Percentiles rank a stretch among this genome's conserved stretches.
phyloP scores from a whole-genome alignment of 768 basidiomycete genomes.

The Artomyces pyxidatus region DNA sequence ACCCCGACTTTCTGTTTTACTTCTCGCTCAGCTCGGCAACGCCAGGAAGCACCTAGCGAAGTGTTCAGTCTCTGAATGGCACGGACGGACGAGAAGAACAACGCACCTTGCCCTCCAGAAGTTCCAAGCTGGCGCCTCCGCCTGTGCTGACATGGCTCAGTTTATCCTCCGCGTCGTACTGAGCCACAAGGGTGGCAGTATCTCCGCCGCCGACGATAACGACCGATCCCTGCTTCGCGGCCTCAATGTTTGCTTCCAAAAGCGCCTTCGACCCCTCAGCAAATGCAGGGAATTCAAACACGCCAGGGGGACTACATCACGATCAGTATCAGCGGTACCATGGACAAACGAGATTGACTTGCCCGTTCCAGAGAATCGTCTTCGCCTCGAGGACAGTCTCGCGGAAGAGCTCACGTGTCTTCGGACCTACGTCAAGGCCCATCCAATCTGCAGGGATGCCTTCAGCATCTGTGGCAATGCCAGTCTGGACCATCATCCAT shows the following conservation, averaged over 20 bases:
- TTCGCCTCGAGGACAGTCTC: conserved; percentile 78
- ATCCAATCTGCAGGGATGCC: conserved; percentile 93
- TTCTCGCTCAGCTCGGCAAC: conserved; percentile 89
- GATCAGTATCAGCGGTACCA: conserved; percentile 10
- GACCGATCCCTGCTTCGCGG: conserved; percentile 75
- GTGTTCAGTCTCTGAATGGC: conserved; percentile 7
- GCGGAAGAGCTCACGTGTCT: conserved; percentile 75
- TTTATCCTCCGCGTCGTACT: conserved; percentile 75
- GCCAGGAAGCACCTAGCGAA: conserved; percentile 69
- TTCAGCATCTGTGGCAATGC: conserved; percentile 64
- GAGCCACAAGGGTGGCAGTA: conserved; percentile 93
- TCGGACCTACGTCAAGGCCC: conserved; percentile 88
- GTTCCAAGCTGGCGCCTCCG: conserved; percentile 87
- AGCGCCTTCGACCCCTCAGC: conserved; percentile 78
- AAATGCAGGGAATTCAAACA: conserved; percentile 95
- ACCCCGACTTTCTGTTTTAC: conserved; percentile 23
- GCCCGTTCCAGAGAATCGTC: conserved; percentile 98
- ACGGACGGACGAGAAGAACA: not conserved
- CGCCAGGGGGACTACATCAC: conserved; percentile 94
- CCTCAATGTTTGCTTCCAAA: conserved; percentile 80
- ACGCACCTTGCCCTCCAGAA: conserved; percentile 93
- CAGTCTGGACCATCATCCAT: conserved; percentile 38
- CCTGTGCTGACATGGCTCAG: conserved; percentile 97
- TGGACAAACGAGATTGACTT: conserved; percentile 18
- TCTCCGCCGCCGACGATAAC: conserved; percentile 97